A percentile compares a stretch with the other conserved stretches of the same genome.
Conservation (phyloP, 2,329 filamentous ascomycete species). For the Beauveria brongniartii region DNA sequence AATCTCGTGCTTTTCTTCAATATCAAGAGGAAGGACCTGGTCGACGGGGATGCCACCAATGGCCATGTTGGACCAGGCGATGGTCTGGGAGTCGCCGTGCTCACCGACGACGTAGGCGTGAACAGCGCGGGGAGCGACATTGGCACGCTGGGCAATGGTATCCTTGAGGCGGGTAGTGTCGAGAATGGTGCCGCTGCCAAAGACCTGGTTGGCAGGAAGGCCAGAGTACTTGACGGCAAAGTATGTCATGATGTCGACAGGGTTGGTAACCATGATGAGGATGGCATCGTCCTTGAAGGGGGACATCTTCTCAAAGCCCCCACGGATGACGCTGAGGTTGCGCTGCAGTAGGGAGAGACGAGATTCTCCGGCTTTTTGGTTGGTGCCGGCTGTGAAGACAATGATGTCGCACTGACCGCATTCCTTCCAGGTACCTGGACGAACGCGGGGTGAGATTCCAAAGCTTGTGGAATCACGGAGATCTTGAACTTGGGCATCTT, state of each 20-base stretch:
- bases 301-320: conserved; percentile 38
- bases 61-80: conserved; percentile 19
- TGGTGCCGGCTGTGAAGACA: conserved; percentile 47
- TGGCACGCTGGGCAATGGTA: conserved; percentile 25
- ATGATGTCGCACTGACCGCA: conserved; percentile 46
- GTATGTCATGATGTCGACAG: conserved; percentile 45
- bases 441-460: conserved; percentile 33
- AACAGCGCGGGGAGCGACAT: conserved; percentile 13
- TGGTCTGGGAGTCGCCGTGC: conserved; percentile 18
- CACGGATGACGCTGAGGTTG: conserved; percentile 39
- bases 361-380: conserved; percentile 22
- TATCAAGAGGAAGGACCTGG: conserved; percentile 24
- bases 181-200: conserved; percentile 45
- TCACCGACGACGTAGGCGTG: conserved; percentile 18
- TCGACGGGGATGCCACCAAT: conserved; percentile 15
- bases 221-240: conserved; percentile 39
- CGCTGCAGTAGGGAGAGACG: conserved; percentile 18
- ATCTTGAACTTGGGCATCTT: conserved; percentile 43
- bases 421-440: conserved; percentile 36
- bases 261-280: conserved; percentile 44
- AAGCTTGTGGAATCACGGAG: conserved; percentile 41
- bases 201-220: conserved; percentile 38
- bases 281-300: conserved; percentile 40
- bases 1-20: conserved; percentile 37
- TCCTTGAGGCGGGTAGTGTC: conserved; percentile 42